Conservation (phyloP, 805 yeast species). For the Jamesozyma hellenica region DNA sequence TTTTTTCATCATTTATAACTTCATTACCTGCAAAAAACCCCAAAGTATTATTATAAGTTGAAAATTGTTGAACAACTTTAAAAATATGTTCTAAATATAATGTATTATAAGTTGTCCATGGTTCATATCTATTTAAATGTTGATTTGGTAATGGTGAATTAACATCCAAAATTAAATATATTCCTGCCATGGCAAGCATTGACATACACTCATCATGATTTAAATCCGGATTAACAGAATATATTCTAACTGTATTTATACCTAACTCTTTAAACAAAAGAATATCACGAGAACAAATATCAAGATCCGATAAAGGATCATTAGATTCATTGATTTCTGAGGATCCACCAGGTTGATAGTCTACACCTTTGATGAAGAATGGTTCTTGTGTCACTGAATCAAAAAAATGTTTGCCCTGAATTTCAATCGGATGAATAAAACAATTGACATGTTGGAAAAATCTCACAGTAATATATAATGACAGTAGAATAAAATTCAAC, state of each 20-base stretch:
- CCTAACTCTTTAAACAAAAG: slow-evolving; percentile 73
- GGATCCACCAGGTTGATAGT: slow-evolving; percentile 94
- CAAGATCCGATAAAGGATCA: slow-evolving; percentile 73
- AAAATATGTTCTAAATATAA: slow-evolving; percentile 67
- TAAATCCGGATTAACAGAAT: slow-evolving; percentile 72
- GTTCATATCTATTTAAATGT: slow-evolving; percentile 82
- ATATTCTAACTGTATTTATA: slow-evolving; percentile 78
- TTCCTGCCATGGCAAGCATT: slow-evolving; percentile 80
- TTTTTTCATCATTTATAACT: slow-evolving; percentile 66
- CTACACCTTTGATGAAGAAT: slow-evolving; percentile 78
- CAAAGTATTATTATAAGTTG: slow-evolving; percentile 77
- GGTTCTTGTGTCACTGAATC: slow-evolving; percentile 68
- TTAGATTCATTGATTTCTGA: slow-evolving; percentile 46
- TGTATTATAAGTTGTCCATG: slow-evolving; percentile 77
- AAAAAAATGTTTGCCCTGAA: slow-evolving; percentile 61
- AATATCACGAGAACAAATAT: slow-evolving; percentile 72
- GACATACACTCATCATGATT: slow-evolving; percentile 90
- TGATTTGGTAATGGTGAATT: slow-evolving; percentile 75
- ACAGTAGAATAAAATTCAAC: too few relatives aligned
- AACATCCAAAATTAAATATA: slow-evolving; percentile 83
- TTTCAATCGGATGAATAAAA: slow-evolving; percentile 55
- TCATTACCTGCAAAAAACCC: slow-evolving; percentile 93
- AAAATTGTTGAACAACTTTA: slow-evolving; percentile 69
- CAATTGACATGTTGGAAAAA: too few relatives aligned
- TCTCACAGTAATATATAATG: too few relatives aligned